Percentiles rank a stretch among this genome's conserved stretches.
Conservation (phyloP, 164 flowering plant genomes). For the Vitis rupestris region DNA sequence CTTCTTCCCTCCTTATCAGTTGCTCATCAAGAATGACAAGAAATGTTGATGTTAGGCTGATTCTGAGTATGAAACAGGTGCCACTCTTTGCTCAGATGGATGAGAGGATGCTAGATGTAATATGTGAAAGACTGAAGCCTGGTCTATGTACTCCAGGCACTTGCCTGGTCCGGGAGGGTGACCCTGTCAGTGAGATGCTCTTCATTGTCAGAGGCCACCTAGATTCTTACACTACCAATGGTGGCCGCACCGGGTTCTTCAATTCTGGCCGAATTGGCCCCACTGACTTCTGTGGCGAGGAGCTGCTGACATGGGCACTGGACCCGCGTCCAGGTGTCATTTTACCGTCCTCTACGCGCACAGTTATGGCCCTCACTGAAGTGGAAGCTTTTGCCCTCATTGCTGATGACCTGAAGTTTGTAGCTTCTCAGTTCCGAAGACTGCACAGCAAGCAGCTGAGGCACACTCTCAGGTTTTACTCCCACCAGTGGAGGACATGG, state of each 20-base stretch:
- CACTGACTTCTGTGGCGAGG: slow-evolving; percentile 68
- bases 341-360: slow-evolving; percentile 57
- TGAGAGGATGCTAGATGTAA: slow-evolving; percentile 49
- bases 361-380: slow-evolving; percentile 44
- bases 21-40: no score
- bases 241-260: slow-evolving; percentile 57
- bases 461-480: slow-evolving; percentile 45
- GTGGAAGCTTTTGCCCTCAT: slow-evolving; percentile 57
- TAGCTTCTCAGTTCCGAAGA: slow-evolving; percentile 47
- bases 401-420: slow-evolving; percentile 53
- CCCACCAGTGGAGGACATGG: slow-evolving; percentile 69
- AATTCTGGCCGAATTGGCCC: slow-evolving; percentile 37
- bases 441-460: slow-evolving; percentile 43
- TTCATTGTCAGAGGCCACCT: slow-evolving; percentile 54
- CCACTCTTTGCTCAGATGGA: slow-evolving; percentile 59
- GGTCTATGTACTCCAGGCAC: slow-evolving; percentile 32
- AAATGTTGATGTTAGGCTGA: no score
- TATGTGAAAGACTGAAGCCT: slow-evolving; percentile 53
- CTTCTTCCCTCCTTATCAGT: background rate
- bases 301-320: slow-evolving; percentile 57
- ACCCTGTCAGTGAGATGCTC: slow-evolving; percentile 54
- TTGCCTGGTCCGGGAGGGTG: slow-evolving; percentile 52
- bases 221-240: slow-evolving; percentile 51
- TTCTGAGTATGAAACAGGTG: slow-evolving; percentile 30
- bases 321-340: slow-evolving; percentile 33